Conservation (phyloP, 2,329 filamentous ascomycete genomes). For the Exophiala xenobiotica region DNA sequence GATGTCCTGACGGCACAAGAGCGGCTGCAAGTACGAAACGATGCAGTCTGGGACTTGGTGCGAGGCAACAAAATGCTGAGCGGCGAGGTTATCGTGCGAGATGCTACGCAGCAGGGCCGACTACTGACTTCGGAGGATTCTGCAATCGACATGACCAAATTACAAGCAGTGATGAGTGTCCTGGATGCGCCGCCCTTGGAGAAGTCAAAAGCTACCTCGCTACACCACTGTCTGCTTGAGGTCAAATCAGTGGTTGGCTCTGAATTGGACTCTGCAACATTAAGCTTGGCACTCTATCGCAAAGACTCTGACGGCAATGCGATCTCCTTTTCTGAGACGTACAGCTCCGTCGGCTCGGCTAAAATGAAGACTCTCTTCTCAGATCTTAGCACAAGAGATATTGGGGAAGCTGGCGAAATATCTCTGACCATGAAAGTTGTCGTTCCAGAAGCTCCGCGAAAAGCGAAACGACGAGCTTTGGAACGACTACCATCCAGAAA, state of each 20-base stretch:
- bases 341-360: conserved; percentile 63
- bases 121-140: conserved; percentile 91
- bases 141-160: conserved; percentile 81
- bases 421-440: conserved; percentile 83
- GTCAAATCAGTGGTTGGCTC: conserved; percentile 78
- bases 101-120: conserved; percentile 76
- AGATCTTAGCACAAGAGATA: conserved; percentile 75
- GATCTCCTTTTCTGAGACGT: conserved; percentile 76
- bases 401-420: conserved; percentile 62
- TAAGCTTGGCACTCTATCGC: conserved; percentile 75
- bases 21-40: conserved; percentile 75
- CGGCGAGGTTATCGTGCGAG: conserved; percentile 91
- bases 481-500: conserved; percentile 28
- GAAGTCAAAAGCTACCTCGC: conserved; percentile 64
- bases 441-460: conserved; percentile 52
- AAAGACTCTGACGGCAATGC: conserved; percentile 65
- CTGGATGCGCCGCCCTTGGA: conserved; percentile 76
- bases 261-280: conserved; percentile 69
- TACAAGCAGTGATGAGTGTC: conserved; percentile 95
- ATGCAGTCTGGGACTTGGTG: conserved; percentile 93
- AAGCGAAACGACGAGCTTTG: conserved; percentile 13
- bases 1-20: conserved; percentile 88
- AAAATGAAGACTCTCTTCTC: conserved; percentile 84
- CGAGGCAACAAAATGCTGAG: conserved; percentile 90
- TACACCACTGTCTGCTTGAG: conserved; percentile 67